Base-by-base conservation (phyloP, 345 rosid species). In the Sisymbrium irio region DNA sequence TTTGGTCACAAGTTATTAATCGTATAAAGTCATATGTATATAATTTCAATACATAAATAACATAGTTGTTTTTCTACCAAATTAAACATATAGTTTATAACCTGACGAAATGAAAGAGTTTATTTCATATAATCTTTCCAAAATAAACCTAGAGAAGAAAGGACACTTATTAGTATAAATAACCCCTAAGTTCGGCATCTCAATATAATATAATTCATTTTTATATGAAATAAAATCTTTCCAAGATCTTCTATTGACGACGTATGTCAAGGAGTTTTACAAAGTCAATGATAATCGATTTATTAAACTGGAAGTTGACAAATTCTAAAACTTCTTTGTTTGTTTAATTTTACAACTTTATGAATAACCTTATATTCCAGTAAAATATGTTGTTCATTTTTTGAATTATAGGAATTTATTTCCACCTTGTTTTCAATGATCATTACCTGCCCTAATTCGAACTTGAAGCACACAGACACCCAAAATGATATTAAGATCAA, bases 241-340 rank as follows among this genome's bases (percentile, higher is more conserved):
- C 40, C 47, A 75, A 68, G 74, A 75, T 75, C 69, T 61, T 61
- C 63, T 51, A 8, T 68, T 75, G 74, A 75, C 79, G 74, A 75
- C 79, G 74, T 60, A 75, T 75, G 79, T 68, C 63, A 53, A 61
- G 3, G 63, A 42, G 49, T 61, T 57, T 74, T 75, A 68, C 69
- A 42, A 59, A 75, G 74, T 75, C 79, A 75, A 51, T 75, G 40
- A 13, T 42, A 47, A 33, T 27, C 19, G 19, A 41, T 35, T 35
- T 65, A 55, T 40, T 28, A 47, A 55, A 63, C 18, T 60, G 44
- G 62, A 50, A 61, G 46, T 67, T 50, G 69, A 60, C 39, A 50
- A 54, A 64, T 64, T 65, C 32, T 32, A 32, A 32, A 30, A 54
- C 36, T 53, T 13, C 10, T 53, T 28, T 56, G 22, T 11, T 55